Base-by-base conservation (phyloP, 768 basidiomycete species). In the Tricholoma sp. region DNA sequence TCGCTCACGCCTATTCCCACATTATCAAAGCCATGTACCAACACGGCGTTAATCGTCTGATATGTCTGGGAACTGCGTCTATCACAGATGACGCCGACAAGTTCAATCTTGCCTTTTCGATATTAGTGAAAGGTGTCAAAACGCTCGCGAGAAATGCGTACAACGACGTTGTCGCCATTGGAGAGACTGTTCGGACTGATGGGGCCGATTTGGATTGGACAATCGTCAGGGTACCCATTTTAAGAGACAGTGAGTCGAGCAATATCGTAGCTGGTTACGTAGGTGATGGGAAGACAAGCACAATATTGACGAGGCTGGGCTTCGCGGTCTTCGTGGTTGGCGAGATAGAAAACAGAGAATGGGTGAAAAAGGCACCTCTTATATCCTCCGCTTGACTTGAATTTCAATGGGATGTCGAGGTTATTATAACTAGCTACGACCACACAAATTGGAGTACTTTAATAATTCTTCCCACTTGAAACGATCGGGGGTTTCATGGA, bases 391-490 rank as follows among this genome's bases (percentile, higher is more conserved):
- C 55, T n/a, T 63, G 55, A 59, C 18, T 12, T 24, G 22, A 11
- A 51, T 12, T 24, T 50, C 24, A n/a, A n/a, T n/a, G n/a, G n/a
- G 24, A 27, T 27, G 24, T 5, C 5, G 2, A 27, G 24, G 24
- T 27, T 27, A 27, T 27, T 32, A 18, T 16, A 12, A 16, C 4
- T 14, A 27, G 24, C 5, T 27, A 27, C 5, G 24, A 27, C 24
- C 24, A 43, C 27, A 54, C 24, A 21, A 41, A 18, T 14, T 72
- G 29, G 76, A 74, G 56, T 79, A 76, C 67, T 84, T 80, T 57
- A 97, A 65, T 64, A 97, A 70, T 47, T 87, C 82, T 61, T 91
- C 80, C 91, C 93, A 94, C 61, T 83, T 80, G 72, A 97, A 98
- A 52, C 86, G 77, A 35, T 79, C 75, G 2, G 93, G 92, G 29